Base-by-base conservation (phyloP, 345 rosid genomes). In the Leavenworthia alabamica region DNA sequence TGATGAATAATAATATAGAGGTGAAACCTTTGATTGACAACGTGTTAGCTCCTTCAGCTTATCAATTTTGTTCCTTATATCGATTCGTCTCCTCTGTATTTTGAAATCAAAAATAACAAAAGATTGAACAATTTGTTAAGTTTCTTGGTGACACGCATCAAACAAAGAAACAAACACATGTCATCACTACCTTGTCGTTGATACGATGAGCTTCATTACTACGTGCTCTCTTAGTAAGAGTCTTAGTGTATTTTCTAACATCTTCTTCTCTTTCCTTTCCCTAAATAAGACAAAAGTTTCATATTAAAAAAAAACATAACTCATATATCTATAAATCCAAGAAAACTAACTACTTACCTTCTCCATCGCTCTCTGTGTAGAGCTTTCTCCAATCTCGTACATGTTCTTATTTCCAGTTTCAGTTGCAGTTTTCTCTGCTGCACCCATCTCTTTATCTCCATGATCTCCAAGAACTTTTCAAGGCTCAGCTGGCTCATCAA, bases 141-240 rank as follows among this genome's bases (percentile, higher is more conserved):
- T n/a, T 31, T 24, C 11, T 35, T 32, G 29, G 8, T n/a, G 26
- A n/a, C 28, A 50, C 17, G 4, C 31, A 27, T 27, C 0, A 40
- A 41, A 19, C 8, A 41, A 40, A 20, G 4, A 45, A 35, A 15
- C 19, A 20, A 40, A 42, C 5, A 36, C 5, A 4, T 29, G 5
- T 37, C 26, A 2, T 57, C 11, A 58, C n/a, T n/a, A n/a, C 66
- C 59, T 67, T 67, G 10, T 41, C 72, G 3, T 0, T 10, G 0
- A 15, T 4, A 13, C 16, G 31, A 31, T 51, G 66, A 49, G 15
- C 2, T 59, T 59, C 53, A 12, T 14, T 22, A 22, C 27, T 1
- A 37, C 72, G 71, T 56, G 27, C 3, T 48, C 65, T 67, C 20
- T 67, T 58, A 67, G 43, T 9, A 59, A 41, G 52, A 58, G 4